phyloP scores from a whole-genome alignment of 1,284 basidiomycete genomes.

The Ceratobasidium sp. region DNA sequence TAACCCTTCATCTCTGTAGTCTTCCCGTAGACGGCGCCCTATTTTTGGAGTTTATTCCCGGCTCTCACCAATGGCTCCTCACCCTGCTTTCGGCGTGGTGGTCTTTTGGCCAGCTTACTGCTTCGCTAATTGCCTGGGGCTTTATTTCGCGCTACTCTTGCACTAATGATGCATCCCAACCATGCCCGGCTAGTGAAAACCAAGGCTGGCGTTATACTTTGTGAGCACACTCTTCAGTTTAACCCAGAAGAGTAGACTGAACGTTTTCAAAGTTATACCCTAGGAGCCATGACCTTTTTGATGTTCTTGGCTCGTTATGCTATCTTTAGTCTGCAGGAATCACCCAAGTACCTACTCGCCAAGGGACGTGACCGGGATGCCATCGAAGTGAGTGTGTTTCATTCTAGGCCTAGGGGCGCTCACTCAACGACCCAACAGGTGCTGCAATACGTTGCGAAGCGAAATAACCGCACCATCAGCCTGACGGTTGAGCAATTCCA shows the following conservation, averaged over 20 bases:
- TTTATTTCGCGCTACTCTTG: constrained; percentile 62
- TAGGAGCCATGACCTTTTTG: constrained; percentile 58
- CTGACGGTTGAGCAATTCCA: constrained; percentile 57
- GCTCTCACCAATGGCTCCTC: constrained; percentile 64
- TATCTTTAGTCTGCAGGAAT: constrained; percentile 62
- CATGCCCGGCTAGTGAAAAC: constrained; percentile 57
- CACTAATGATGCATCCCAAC: constrained; percentile 47
- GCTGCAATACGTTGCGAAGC: constrained; percentile 58
- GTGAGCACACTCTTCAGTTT: constrained; percentile 50
- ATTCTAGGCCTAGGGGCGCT: not conserved
- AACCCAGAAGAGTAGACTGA: constrained; percentile 10
- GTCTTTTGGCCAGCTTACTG: constrained; percentile 65
- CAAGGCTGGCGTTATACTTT: constrained; percentile 68
- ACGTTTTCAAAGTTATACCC: constrained; percentile 46
- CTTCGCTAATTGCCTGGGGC: constrained; percentile 59
- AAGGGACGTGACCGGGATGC: constrained; percentile 64
- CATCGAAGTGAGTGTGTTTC: constrained; percentile 52
- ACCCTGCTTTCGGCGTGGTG: constrained; percentile 71
- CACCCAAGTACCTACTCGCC: constrained; percentile 64
- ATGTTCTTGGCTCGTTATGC: constrained; percentile 57
- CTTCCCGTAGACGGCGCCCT: constrained; percentile 64
- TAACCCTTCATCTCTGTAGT: constrained; percentile 46
- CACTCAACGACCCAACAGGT: constrained; percentile 49
- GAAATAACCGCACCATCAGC: constrained; percentile 58
- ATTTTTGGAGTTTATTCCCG: constrained; percentile 63